A percentile compares a stretch with the other conserved stretches of the same genome.
These are phyloP conservation scores for Drechslera avenae DNA, from an alignment of 2,329 filamentous ascomycete genomes.

Conservation along the genomic window DNA sequence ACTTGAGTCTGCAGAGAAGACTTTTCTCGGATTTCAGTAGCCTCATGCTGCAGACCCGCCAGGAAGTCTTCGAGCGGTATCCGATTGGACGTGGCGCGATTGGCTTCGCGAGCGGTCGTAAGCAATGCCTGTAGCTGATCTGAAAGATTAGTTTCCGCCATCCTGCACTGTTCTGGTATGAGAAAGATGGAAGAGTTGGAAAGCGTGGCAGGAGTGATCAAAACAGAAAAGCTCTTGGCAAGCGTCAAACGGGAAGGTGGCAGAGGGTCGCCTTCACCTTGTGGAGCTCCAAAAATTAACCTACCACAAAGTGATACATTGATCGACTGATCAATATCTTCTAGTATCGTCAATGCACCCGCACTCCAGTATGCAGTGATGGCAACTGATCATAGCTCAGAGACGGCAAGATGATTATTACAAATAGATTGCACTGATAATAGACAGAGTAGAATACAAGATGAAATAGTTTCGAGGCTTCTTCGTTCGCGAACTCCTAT, in stretches of 20 bases:
- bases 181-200: too few species aligned
- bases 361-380: neutral
- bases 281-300: neutral
- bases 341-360: neutral
- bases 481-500: too few species aligned
- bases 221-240: neutral
- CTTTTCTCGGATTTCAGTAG: neutral
- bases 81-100: neutral
- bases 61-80: slow-evolving; percentile 3
- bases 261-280: neutral
- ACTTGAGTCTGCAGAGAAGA: neutral
- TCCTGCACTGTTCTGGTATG: neutral
- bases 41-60: neutral
- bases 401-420: neutral
- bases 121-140: slow-evolving; percentile 1
- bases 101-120: neutral
- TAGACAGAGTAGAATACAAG: neutral
- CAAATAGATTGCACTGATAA: neutral
- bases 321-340: neutral
- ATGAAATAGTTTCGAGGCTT: too few species aligned
- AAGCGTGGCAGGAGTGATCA: too few species aligned
- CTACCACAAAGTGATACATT: too few species aligned
- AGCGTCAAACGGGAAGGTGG: neutral
- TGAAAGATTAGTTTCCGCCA: neutral
- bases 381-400: too few species aligned